These are phyloP conservation scores for Hysterium pulicare DNA, from an alignment of 2,329 filamentous ascomycete species.

Conservation along the genomic window DNA sequence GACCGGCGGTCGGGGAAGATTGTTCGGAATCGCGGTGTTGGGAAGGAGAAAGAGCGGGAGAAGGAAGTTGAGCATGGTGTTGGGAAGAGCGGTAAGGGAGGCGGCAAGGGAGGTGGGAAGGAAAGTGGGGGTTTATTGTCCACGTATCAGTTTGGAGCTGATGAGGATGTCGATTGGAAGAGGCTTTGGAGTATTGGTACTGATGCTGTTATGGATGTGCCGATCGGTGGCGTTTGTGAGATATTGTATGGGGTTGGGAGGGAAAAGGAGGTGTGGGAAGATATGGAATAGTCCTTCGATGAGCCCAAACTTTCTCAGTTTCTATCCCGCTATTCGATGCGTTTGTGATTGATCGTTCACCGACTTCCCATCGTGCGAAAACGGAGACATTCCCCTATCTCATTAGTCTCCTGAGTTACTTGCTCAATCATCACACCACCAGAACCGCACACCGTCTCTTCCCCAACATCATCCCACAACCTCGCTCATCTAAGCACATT, in stretches of 20 bases:
- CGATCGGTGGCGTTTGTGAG: constrained; percentile 91
- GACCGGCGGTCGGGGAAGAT: constrained; percentile 64
- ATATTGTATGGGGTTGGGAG: constrained; percentile 71
- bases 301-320: no score
- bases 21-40: constrained; percentile 28
- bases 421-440: no score
- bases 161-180: constrained; percentile 64
- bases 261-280: constrained; percentile 5
- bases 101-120: constrained; percentile 32
- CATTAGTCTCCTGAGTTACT: no score
- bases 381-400: no score
- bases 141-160: constrained; percentile 36
- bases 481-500: no score
- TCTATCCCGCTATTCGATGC: no score
- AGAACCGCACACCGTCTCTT: no score
- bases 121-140: constrained; percentile 38
- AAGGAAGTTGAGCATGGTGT: constrained; percentile 37
- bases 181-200: constrained; percentile 87
- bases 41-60: constrained; percentile 29
- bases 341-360: no score
- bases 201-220: constrained; percentile 96
- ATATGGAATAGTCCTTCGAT: no score
- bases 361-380: no score
- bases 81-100: constrained; percentile 39
- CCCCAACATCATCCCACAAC: no score